Conservation (phyloP, 257 asterid genomes). For the Linaria vulgaris region DNA sequence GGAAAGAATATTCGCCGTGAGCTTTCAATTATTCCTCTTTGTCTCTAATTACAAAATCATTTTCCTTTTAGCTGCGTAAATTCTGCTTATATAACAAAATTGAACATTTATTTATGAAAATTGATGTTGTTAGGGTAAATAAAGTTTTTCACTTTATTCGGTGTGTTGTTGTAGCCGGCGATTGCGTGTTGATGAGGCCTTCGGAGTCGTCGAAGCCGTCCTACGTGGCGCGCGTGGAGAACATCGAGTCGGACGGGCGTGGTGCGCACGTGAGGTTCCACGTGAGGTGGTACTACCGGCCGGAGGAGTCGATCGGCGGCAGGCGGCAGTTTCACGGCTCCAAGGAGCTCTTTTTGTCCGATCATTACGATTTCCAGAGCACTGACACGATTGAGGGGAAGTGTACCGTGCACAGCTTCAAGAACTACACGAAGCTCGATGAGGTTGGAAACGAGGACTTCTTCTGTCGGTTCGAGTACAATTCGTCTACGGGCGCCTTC, state of each 20-base stretch:
- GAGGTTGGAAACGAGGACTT: conserved; percentile 54
- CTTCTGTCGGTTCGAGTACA: conserved; percentile 58
- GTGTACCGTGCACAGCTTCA: conserved; percentile 59
- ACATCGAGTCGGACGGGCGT: conserved; percentile 51
- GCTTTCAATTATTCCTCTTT: conserved; percentile 3
- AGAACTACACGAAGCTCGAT: conserved; percentile 52
- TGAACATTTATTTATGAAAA: no score
- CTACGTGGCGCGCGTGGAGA: conserved; percentile 58
- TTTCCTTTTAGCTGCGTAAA: no score
- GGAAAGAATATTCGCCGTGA: conserved; percentile 67
- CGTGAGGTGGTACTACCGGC: conserved; percentile 73
- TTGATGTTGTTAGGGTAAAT: no score
- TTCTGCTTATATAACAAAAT: no score
- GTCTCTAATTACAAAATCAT: neutral
- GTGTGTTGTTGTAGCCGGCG: conserved; percentile 48
- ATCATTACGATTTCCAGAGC: conserved; percentile 61
- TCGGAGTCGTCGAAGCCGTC: conserved; percentile 38
- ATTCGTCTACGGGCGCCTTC: conserved; percentile 49
- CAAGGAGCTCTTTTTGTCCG: conserved; percentile 60
- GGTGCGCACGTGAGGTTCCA: conserved; percentile 36
- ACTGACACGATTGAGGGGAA: conserved; percentile 62
- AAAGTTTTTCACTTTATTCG: conserved; percentile 13
- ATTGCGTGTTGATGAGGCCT: conserved; percentile 59
- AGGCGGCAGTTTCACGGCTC: conserved; percentile 65
- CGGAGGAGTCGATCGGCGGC: conserved; percentile 68